phyloP scores from a whole-genome alignment of 2,329 filamentous ascomycete species.

The Arthrobotrys pseudoclavata region DNA sequence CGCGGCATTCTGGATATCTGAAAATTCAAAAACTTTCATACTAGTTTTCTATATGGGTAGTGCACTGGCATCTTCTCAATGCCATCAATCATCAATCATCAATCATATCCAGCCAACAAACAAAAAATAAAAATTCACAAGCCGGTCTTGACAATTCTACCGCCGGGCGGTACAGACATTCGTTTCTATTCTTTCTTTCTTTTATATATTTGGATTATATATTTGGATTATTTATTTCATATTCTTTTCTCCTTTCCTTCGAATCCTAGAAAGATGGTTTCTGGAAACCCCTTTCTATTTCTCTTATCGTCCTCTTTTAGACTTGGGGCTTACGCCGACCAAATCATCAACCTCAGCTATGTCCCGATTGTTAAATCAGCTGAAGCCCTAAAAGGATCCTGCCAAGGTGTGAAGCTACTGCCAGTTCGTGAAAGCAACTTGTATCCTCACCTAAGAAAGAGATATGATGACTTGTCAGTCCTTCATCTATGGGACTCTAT shows the following conservation, averaged over 20 bases:
- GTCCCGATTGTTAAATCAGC: background rate
- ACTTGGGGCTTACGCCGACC: background rate
- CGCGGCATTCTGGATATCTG: background rate
- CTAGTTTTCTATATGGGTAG: background rate
- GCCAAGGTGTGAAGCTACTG: background rate
- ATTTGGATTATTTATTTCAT: background rate
- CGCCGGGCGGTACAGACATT: background rate
- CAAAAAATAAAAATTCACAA: background rate
- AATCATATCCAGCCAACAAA: background rate
- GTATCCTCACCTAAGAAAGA: conserved; percentile 19
- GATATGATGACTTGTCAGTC: conserved; percentile 25
- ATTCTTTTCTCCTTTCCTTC: background rate
- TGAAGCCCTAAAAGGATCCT: background rate
- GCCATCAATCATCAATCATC: background rate
- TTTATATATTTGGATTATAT: too few species aligned
- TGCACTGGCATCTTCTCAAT: background rate
- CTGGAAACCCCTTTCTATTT: background rate
- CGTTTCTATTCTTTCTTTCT: background rate
- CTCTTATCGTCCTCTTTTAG: background rate
- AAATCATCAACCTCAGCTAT: background rate
- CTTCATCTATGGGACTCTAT: conserved; percentile 1
- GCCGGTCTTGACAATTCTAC: background rate
- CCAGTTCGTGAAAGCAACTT: conserved; percentile 19
- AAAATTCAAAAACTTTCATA: background rate
- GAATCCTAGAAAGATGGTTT: conserved; percentile 1